Percentiles rank a stretch among this genome's conserved stretches.
Evolutionary conservation across 2,329 filamentous ascomycete species (phyloP).

Genomic region (Botrytis medusae): DNA sequence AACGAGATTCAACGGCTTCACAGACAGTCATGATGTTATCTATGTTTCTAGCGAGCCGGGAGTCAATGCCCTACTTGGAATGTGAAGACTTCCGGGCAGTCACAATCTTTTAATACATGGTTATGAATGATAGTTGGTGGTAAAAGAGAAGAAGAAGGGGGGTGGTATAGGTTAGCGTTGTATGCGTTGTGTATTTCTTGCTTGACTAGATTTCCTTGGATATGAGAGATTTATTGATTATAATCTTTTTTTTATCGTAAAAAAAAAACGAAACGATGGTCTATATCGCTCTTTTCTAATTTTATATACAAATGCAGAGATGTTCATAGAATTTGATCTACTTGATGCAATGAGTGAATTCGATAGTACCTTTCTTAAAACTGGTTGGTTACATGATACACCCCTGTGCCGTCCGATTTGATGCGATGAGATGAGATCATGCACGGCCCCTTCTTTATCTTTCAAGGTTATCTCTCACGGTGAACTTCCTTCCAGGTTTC

Average conservation of each 20-base stretch:
- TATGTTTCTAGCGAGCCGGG: constrained; percentile 94
- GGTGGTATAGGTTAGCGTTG: neutral
- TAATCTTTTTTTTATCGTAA: neutral
- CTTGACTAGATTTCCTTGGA: constrained; percentile 8
- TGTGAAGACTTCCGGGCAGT: constrained; percentile 25
- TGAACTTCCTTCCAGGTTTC: neutral
- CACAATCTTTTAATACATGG: neutral
- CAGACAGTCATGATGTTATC: constrained; percentile 85
- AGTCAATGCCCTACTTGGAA: constrained; percentile 67
- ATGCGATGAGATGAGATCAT: neutral
- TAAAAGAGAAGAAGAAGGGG: neutral
- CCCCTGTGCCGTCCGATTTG: neutral
- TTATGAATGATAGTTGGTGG: too few relatives aligned
- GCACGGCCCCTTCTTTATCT: constrained; percentile 9
- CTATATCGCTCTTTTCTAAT: neutral
- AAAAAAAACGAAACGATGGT: neutral
- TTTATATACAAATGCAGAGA: neutral
- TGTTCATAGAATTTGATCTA: neutral
- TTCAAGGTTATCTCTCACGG: neutral
- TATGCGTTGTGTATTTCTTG: neutral
- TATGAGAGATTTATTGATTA: neutral
- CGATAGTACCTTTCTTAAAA: neutral
- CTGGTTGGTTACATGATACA: neutral
- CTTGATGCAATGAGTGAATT: neutral
- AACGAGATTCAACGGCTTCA: constrained; percentile 97